phyloP scores from a whole-genome alignment of 371 early-diverging fungal species.

The Mucor piriformis region DNA sequence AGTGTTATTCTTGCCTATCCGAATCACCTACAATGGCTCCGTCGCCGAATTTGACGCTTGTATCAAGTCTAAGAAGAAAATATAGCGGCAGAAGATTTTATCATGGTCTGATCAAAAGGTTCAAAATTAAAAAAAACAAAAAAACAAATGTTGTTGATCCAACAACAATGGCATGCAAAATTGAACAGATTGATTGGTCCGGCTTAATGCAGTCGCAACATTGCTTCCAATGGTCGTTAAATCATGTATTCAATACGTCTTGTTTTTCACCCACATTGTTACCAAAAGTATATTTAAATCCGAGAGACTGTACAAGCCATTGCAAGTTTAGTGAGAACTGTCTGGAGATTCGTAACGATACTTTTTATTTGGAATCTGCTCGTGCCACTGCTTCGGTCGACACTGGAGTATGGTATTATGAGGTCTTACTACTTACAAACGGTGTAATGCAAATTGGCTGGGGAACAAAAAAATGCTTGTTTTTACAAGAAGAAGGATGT shows the following conservation, averaged over 20 bases:
- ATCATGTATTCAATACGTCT: conserved; percentile 1
- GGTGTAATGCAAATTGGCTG: conserved; percentile 70
- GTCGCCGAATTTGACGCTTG: conserved; percentile 3
- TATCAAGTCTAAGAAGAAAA: background rate
- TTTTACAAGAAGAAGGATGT: conserved; percentile 63
- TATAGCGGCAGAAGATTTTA: background rate
- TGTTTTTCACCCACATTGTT: background rate
- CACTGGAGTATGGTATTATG: conserved; percentile 56
- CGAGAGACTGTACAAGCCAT: conserved; percentile 36
- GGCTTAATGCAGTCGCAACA: conserved; percentile 1
- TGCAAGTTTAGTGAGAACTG: conserved; percentile 42
- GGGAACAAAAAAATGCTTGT: conserved; percentile 60
- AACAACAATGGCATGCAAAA: background rate
- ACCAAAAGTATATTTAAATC: conserved; percentile 32
- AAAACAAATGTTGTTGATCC: background rate
- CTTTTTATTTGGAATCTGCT: conserved; percentile 45
- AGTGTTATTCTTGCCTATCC: background rate
- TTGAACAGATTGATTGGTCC: background rate
- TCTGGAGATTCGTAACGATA: conserved; percentile 44
- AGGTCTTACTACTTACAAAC: conserved; percentile 52
- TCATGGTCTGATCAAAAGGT: background rate
- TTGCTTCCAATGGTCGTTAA: conserved; percentile 7
- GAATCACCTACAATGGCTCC: background rate
- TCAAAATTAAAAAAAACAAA: background rate
- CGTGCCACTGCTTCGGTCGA: conserved; percentile 36